Conservation (phyloP, 805 yeast genomes). For the Candida rishiriensis region DNA sequence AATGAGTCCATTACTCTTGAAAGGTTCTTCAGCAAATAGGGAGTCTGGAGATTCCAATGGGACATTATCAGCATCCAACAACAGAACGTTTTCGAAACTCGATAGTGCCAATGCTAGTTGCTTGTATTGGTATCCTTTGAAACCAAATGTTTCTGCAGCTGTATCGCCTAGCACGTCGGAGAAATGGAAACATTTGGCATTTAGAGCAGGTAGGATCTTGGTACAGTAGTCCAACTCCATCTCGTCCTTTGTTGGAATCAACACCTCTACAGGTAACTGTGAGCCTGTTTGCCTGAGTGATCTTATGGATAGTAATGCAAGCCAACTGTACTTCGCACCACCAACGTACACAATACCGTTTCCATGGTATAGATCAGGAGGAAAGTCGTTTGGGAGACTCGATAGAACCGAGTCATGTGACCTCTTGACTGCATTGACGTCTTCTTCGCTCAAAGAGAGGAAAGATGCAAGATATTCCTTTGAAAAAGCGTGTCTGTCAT, state of each 20-base stretch:
- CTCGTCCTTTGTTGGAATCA: conserved; percentile 67
- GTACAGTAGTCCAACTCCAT: conserved; percentile 67
- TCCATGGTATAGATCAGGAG: conserved; percentile 43
- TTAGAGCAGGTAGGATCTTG: conserved; percentile 49
- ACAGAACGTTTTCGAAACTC: conserved; percentile 59
- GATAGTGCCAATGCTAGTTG: conserved; percentile 63
- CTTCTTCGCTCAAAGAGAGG: conserved; percentile 40
- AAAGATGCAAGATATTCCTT: conserved; percentile 50
- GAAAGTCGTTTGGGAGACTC: conserved; percentile 43
- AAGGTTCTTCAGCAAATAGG: conserved; percentile 56
- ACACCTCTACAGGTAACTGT: conserved; percentile 71
- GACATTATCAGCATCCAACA: conserved; percentile 70
- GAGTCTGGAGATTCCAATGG: conserved; percentile 60
- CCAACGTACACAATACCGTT: conserved; percentile 70
- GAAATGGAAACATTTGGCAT: conserved; percentile 62
- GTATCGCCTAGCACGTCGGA: conserved; percentile 53
- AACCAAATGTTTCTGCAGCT: conserved; percentile 37
- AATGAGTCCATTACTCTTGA: conserved; percentile 46
- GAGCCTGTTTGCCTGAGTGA: conserved; percentile 61
- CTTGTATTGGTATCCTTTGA: conserved; percentile 63
- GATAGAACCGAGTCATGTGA: conserved; percentile 44
- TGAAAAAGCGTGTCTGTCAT: conserved; percentile 39
- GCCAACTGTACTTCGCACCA: conserved; percentile 72
- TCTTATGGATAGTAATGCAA: conserved; percentile 58
- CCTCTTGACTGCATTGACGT: conserved; percentile 38